Evolutionary conservation across 768 basidiomycete genomes (phyloP), one percentile per base, ranked within the genome.

Genomic region (Gloeophyllum trabeum): DNA sequence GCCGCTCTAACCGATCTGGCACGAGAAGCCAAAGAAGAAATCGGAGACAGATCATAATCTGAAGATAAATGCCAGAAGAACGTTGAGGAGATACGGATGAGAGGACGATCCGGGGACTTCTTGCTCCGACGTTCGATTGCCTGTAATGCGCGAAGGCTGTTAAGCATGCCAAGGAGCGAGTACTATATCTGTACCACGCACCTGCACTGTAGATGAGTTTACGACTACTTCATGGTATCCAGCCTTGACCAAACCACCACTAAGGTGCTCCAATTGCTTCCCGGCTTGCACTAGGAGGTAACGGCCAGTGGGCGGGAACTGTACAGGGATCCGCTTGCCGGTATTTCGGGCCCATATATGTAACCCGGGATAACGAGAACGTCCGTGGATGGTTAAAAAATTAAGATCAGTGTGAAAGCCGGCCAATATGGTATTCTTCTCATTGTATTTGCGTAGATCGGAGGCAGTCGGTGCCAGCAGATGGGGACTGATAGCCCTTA

Each of bases 341-440:
- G 82, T 81, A 54, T 97, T 96, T 26, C 93, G 74, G 12, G 90
- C 93, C 93, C 93, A 96, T 41, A 97, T 86, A 57, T 96, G 75
- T 19, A 96, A 69, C 21, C 88, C 90, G 0, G 90, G 87, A 59
- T 83, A 91, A 45, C 84, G 73, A 4, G 81, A 88, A 23, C 84
- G 81, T 34, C 88, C 89, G 47, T 90, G 83, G 34, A 90, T 90
- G n/a, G 86, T 90, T 48, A 96, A 65, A 54, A 91, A 93, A 55
- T 96, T 96, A 43, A 97, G 75, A 57, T 97, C 92, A 1, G 85
- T 81, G 56, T 97, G 93, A 56, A 96, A 96, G 2, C 93, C 93
- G 18, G 92, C 92, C 36, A 92, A 74, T 47, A 94, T 93, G 16
- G 85, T 88, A 51, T 87, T 76, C 48, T 76, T 75, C 53, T 72